Evolutionary conservation across 352 stramenopile genomes (phyloP), one percentile per base, ranked within the genome.

Genomic region (Lagenidium sp.): DNA sequence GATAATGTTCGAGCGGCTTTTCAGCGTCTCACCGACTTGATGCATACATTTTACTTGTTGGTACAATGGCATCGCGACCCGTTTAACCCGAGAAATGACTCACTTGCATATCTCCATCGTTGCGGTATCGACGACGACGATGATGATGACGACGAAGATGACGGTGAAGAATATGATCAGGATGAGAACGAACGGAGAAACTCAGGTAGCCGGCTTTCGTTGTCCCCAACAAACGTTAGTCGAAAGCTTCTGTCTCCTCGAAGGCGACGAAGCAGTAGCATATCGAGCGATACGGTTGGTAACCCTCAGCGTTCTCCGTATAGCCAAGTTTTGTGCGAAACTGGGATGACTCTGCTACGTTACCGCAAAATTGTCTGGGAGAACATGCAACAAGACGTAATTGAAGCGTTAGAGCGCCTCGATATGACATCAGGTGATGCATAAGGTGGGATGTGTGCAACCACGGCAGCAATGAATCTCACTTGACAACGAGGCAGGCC

Each of bases 21-120:
- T 44, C 78, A 92, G 42, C 52, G 63, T 1, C 50, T 94, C 16
- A 85, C 83, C 6, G 61, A 88, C 15, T 53, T 95, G 25, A 82
- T 96, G 65, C 82, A 96, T 60, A 90, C 68, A 3, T 92, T 95
- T 32, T 94, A 95, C 51, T 36, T 93, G 23, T 57, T 95, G 26
- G 79, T 86, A 1, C 82, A 96, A 41, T 96, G 84, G 85, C 85
- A 96, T 59, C 72, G 72, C 15, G 66, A 85, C 44, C 77, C 82
- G 6, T 93, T 94, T 30, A 87, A 91, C 38, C 63, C 75, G 3
- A 64, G 60, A 11, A 92, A 91, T 32, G 74, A 90, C 22, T 68
- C 82, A 23, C 22, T 73, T 11, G 54, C 44, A 13, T 93, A 88
- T 36, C 56, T 95, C 10, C 81, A 95, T 51, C 65, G 82, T 7